Percentiles rank a stretch among this genome's conserved stretches.
Conservation (phyloP, 2,329 filamentous ascomycete genomes). For the Colletotrichum brevisporum region DNA sequence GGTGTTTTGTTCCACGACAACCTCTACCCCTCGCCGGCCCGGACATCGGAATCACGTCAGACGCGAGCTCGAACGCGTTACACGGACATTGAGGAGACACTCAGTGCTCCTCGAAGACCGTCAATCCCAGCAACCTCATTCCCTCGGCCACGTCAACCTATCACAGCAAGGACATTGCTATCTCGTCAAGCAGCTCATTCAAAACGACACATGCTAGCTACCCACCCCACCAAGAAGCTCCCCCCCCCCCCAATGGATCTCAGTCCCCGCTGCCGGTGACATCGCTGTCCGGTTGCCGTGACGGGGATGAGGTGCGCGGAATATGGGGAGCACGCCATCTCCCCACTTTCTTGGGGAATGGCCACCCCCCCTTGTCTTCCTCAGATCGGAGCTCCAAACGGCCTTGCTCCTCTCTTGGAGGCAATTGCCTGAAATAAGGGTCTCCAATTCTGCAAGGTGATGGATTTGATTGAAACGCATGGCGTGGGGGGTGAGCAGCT, state of each 20-base stretch:
- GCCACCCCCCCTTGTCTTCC: not conserved
- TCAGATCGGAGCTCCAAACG: constrained; percentile 31
- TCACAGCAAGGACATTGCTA: constrained; percentile 33
- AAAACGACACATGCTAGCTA: not conserved
- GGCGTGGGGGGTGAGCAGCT: not conserved
- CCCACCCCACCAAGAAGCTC: constrained; percentile 22
- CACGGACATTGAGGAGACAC: constrained; percentile 15
- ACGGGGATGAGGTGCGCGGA: constrained; percentile 20
- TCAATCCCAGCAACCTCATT: constrained; percentile 2
- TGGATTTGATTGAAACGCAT: constrained; percentile 2
- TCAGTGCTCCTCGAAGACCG: not conserved
- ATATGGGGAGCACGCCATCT: constrained; percentile 41
- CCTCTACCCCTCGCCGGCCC: constrained; percentile 8
- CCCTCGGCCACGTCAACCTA: constrained; percentile 10
- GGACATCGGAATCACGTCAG: constrained; percentile 38
- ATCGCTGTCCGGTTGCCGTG: constrained; percentile 8
- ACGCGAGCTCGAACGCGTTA: constrained; percentile 34
- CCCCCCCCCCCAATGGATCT: not conserved
- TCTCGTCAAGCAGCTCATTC: constrained; percentile 28
- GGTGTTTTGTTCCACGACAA: constrained; percentile 15
- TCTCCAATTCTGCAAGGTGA: constrained; percentile 21
- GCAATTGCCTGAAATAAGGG: not conserved
- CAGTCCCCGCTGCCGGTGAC: constrained; percentile 3
- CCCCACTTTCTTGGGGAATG: constrained; percentile 42
- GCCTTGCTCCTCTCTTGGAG: constrained; percentile 5